Evolutionary conservation across 2,329 filamentous ascomycete genomes (phyloP), one percentile per base, ranked within the genome.

Genomic region (Aspergillus costaricaensis): DNA sequence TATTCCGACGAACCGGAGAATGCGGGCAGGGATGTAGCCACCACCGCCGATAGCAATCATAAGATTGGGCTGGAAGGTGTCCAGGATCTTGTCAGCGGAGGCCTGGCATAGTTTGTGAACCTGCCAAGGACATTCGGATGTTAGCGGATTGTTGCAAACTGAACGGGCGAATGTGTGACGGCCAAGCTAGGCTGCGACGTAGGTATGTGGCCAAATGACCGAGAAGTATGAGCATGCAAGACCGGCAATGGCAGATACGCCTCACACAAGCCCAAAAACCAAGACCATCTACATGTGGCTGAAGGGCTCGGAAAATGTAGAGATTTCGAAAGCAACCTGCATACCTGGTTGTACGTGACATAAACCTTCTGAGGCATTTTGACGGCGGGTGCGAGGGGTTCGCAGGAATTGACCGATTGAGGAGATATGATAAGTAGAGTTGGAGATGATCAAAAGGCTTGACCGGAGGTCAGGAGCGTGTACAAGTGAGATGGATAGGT

Each of bases 41-140:
- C 95, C 95, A 67, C 95, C 95, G 71, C 95, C 95, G 77, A 98
- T 98, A 75, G 95, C 95, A 78, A 99, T 96, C 85, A 99, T 96
- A 70, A 99, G 90, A 78, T 96, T 91, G 41, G 95, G 95, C 76
- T 92, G 85, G 84, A 96, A 92, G 15, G 91, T 87, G 75, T 88
- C 82, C 70, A 99, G 88, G 76, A 98, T 96, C 70, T 83, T 82
- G 65, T 87, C 84, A 41, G 93, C 95, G 17, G 92, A 88, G 74
- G 89, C 84, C 81, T 97, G 91, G 84, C 95, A 99, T 75, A 98
- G 87, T 81, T 96, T 96, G 87, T 99, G 95, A 74, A 99, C 90
- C 93, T 98, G 72, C 66, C 58, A 59, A 14, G 55, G 10, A 38
- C 41, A n/a, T 19, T 47, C 8, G 27, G 36, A 55, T 38, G 52